Evolutionary conservation across 75 land plant genomes (phyloP), one percentile per base, ranked within the genome.

Genomic region (Azolla pinnata): DNA sequence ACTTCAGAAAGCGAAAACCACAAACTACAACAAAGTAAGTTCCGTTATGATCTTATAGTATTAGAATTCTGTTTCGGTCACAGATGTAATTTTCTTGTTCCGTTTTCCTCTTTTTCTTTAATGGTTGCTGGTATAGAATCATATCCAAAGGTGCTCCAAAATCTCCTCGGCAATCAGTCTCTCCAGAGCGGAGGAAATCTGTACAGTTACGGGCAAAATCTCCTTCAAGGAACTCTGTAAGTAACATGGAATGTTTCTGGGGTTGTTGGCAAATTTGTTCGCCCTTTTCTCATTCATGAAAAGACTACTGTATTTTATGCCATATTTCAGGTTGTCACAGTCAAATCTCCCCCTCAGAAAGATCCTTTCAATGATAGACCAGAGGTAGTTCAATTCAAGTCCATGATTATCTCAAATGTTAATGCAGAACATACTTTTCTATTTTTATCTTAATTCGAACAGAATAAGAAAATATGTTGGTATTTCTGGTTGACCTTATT

Each of bases 331-430:
- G n/a, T n/a, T n/a, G n/a, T n/a, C n/a, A n/a, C n/a, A n/a, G n/a
- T n/a, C n/a, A n/a, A n/a, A n/a, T n/a, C n/a, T n/a, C n/a, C n/a
- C n/a, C n/a, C n/a, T n/a, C 49, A 4, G 21, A 46, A 18, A 4
- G 65, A 68, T 18, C 71, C 65, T 4, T 68, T 68, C 30, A 21
- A 52, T 20, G 66, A 68, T 12, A 59, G 46, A 28, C 71, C 71
- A 0, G 65, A 60, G 56, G 71, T 68, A 26, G 20, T 28, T 25
- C 27, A 16, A 29, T 20, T 48, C 31, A 30, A 29, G n/a, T 30
- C 14, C 23, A 52, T 3, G 20, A 24, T 14, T 52, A 0, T 24
- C 0, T 14, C 0, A 29, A 52, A 1, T 24, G 0, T 1, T 18
- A 57, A 31, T 57, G 2, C 53, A 24, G 3, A 54, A 38, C 44